These are phyloP conservation scores for Annulohypoxylon maeteangense DNA, from an alignment of 495 filamentous ascomycete genomes.

Conservation along the genomic window DNA sequence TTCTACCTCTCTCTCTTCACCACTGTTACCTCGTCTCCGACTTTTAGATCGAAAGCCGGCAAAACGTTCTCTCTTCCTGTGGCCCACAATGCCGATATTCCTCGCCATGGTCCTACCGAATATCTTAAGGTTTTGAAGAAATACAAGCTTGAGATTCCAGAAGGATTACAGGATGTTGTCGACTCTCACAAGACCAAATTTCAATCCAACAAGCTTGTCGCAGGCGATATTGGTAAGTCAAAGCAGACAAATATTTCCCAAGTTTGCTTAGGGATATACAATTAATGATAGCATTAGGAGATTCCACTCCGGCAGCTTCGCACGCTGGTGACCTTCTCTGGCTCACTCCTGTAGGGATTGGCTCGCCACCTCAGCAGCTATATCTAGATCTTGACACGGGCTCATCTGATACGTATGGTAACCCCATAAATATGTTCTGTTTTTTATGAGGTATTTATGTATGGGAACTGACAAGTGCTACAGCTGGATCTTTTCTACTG, in stretches of 20 bases:
- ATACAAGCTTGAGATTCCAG: conserved; percentile 42
- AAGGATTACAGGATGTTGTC: conserved; percentile 43
- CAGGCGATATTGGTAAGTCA: conserved; percentile 27
- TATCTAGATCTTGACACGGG: conserved; percentile 79
- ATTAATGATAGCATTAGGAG: conserved; percentile 33
- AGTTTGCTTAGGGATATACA: background rate
- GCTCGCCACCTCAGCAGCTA: conserved; percentile 73
- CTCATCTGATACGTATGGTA: conserved; percentile 77
- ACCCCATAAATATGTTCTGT: background rate
- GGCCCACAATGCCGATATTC: conserved; percentile 36
- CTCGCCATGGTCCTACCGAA: conserved; percentile 45
- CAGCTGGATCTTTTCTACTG: conserved; percentile 70
- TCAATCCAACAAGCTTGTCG: conserved; percentile 20
- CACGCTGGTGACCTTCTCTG: conserved; percentile 67
- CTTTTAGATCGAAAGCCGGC: conserved; percentile 18
- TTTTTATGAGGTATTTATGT: background rate
- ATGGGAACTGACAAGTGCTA: conserved; percentile 29
- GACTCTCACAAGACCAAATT: conserved; percentile 38
- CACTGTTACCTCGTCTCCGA: conserved; percentile 14
- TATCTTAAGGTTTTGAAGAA: conserved; percentile 48
- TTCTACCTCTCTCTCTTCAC: conserved; percentile 34
- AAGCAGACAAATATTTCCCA: background rate
- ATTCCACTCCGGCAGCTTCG: conserved; percentile 28
- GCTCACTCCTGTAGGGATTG: conserved; percentile 71
- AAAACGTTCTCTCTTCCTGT: conserved; percentile 43